These are phyloP conservation scores for Triticum dicoccoides DNA, from an alignment of 176 grass and related monocot species.

Conservation along the genomic window DNA sequence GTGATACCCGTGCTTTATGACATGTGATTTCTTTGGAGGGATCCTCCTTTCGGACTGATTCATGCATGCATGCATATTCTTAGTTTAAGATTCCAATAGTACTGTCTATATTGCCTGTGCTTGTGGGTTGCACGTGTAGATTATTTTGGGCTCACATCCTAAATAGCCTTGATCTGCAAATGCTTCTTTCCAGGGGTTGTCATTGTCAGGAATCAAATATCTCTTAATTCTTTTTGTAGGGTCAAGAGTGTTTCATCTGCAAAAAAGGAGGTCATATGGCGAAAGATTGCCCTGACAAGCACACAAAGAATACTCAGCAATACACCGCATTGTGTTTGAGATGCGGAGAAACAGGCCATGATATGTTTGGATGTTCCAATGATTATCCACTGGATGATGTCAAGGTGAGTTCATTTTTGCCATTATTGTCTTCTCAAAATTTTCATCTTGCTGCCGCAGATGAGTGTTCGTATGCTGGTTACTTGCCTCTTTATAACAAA, in stretches of 20 bases:
- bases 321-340: slow-evolving; percentile 65
- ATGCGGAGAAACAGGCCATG: slow-evolving; percentile 75
- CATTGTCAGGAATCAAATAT: slow-evolving; percentile 15
- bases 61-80: neutral
- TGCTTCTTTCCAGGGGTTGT: neutral
- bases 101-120: neutral
- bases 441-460: neutral
- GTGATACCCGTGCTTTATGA: neutral
- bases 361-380: slow-evolving; percentile 79
- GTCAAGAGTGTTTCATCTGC: slow-evolving; percentile 86
- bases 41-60: neutral
- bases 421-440: neutral
- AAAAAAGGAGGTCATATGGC: slow-evolving; percentile 88
- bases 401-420: slow-evolving; percentile 45
- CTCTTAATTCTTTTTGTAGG: slow-evolving; percentile 42
- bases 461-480: neutral
- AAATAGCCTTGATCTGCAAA: neutral
- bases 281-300: slow-evolving; percentile 86
- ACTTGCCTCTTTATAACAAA: neutral
- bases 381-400: slow-evolving; percentile 71
- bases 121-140: neutral
- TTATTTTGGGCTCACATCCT: neutral
- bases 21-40: neutral
- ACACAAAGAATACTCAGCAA: slow-evolving; percentile 56
- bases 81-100: neutral